Conservation (phyloP, 257 asterid genomes). For the Nicotiana obtusifolia region DNA sequence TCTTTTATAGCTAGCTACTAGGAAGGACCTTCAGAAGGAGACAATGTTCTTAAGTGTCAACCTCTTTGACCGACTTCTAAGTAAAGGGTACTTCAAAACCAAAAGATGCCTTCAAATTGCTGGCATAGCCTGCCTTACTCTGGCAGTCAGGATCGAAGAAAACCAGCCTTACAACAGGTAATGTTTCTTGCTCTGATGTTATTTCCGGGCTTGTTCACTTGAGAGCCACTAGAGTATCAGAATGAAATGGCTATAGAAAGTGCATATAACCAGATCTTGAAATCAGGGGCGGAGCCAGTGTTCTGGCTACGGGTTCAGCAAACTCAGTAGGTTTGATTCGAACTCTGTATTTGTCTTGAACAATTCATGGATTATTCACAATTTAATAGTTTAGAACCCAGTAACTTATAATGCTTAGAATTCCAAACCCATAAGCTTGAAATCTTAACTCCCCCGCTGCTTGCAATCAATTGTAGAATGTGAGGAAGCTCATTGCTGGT, state of each 20-base stretch:
- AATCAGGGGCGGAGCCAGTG: no score
- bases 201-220: not conserved
- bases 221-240: not conserved
- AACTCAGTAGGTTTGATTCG: no score
- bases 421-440: no score
- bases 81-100: slow-evolving; percentile 74
- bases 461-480: not conserved
- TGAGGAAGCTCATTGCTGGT: not conserved
- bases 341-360: no score
- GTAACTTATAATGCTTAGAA: no score
- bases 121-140: slow-evolving; percentile 89
- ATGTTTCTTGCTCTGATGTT: slow-evolving; percentile 2
- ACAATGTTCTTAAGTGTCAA: slow-evolving; percentile 83
- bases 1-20: slow-evolving; percentile 58
- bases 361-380: no score
- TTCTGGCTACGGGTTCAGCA: no score
- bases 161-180: slow-evolving; percentile 89
- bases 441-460: no score
- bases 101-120: slow-evolving; percentile 68
- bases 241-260: not conserved
- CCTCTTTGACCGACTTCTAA: slow-evolving; percentile 78
- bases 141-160: slow-evolving; percentile 96
- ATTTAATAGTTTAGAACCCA: no score
- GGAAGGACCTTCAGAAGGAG: slow-evolving; percentile 67
- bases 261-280: not conserved